Evolutionary conservation across 768 basidiomycete genomes (phyloP), one percentile per base, ranked within the genome.

Genomic region (Coprinopsis sp.): DNA sequence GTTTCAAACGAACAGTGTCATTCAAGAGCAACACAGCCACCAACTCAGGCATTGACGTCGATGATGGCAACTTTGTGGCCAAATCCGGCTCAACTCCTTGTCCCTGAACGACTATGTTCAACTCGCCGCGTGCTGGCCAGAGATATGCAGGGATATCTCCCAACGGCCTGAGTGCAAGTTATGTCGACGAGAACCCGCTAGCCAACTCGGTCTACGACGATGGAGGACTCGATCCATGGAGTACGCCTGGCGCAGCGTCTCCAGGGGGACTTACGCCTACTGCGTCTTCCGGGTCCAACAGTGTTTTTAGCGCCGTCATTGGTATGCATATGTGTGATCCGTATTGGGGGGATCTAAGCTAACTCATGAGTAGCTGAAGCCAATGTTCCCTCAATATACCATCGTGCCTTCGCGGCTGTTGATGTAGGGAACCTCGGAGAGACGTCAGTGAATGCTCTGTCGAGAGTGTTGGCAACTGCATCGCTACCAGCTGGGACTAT

Each of bases 381-480:
- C 33, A 83, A 81, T 19, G 82, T 91, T 11, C 92, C 92, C 21
- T 64, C 79, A 14, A 73, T 85, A 39, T 96, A 96, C 66, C 76
- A 79, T 50, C 73, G 73, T 37, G 79, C 91, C 10, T 89, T 87
- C 57, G 72, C 78, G 27, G 71, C 81, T 6, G 82, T 90, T 23
- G 89, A 92, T 64, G 73, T 79, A n/a, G 71, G 57, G 24, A 77
- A 78, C 51, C 68, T 78, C 11, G 91, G 89, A 37, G 87, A 91
- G 58, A 79, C 81, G 2, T 92, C 91, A 14, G 81, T 96, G 29
- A 88, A 83, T 54, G 76, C 89, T 1, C 69, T 95, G 31, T 89
- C 90, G 37, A 77, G 92, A 33, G 79, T 93, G 25, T 69, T 96
- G 23, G 70, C 76, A 24, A 88, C 90, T 1, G 88, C 91, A 1